Conservation (phyloP, 108 stramenopile genomes). For the Pseudonitzschia pungens region DNA sequence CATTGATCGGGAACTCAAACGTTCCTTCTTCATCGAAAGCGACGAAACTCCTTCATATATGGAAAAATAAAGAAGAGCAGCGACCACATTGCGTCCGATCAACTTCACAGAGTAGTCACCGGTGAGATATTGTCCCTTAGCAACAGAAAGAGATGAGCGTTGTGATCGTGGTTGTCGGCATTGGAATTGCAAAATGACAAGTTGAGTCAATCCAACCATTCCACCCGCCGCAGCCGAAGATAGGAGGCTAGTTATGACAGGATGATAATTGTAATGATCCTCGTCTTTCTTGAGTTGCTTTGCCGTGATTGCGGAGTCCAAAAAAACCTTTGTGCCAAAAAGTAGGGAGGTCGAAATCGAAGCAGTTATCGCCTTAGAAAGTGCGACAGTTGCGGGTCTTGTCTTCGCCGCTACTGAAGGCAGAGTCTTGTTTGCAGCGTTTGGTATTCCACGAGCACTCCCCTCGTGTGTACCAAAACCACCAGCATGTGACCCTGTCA, state of each 20-base stretch:
- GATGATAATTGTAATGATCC: constrained; percentile 5
- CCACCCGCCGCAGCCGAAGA: constrained; percentile 27
- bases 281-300: constrained; percentile 1
- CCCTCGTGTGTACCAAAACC: background rate
- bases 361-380: constrained; percentile 1
- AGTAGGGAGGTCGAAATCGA: constrained; percentile 11
- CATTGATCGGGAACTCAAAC: background rate
- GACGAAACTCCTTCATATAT: constrained; percentile 22
- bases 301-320: background rate
- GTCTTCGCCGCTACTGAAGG: background rate
- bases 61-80: constrained; percentile 32
- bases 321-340: constrained; percentile 34
- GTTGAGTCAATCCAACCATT: constrained; percentile 12
- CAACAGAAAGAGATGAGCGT: background rate
- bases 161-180: constrained; percentile 3
- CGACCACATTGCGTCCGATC: constrained; percentile 22
- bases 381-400: constrained; percentile 1
- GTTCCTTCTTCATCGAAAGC: background rate
- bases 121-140: background rate
- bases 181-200: background rate
- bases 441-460: background rate
- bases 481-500: background rate
- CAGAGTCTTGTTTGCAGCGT: background rate
- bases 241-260: background rate
- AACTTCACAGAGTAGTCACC: background rate